A percentile compares a stretch with the other conserved stretches of the same genome.
These are phyloP conservation scores for Agapanthus africanus DNA, from an alignment of 106 monocot genomes.

Conservation along the genomic window DNA sequence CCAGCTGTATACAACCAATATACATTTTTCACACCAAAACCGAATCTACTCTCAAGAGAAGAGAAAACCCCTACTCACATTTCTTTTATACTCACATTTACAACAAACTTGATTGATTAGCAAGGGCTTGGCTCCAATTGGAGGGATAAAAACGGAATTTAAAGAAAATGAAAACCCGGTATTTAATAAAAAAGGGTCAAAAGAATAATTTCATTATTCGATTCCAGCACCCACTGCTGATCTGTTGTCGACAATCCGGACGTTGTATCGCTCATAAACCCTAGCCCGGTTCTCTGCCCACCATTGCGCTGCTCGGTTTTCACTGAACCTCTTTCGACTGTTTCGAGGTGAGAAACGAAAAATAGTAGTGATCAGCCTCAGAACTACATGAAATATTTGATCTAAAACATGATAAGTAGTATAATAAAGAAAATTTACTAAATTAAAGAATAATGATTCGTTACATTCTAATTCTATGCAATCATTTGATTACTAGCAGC, in stretches of 20 bases:
- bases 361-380: not conserved
- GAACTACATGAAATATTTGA: not conserved
- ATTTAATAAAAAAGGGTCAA: not conserved
- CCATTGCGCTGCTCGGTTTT: conserved; percentile 96
- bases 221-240: conserved; percentile 30
- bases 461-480: too few relatives aligned
- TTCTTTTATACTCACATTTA: conserved; percentile 26
- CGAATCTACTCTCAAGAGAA: conserved; percentile 28
- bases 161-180: not conserved
- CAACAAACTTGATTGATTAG: conserved; percentile 13
- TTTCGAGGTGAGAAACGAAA: not conserved
- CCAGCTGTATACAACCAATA: conserved; percentile 45
- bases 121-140: conserved; percentile 8
- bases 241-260: conserved; percentile 59
- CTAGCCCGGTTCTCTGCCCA: conserved; percentile 90
- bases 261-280: conserved; percentile 81
- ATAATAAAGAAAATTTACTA: too few relatives aligned
- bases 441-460: too few relatives aligned
- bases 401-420: too few relatives aligned
- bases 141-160: not conserved
- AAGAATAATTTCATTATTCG: conserved; percentile 18
- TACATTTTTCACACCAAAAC: conserved; percentile 48
- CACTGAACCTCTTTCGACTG: conserved; percentile 96
- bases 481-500: too few relatives aligned
- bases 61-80: conserved; percentile 9